A percentile compares a stretch with the other conserved stretches of the same genome.
Conservation (phyloP, 805 yeast species). For the Lipomyces yamanashiensis region DNA sequence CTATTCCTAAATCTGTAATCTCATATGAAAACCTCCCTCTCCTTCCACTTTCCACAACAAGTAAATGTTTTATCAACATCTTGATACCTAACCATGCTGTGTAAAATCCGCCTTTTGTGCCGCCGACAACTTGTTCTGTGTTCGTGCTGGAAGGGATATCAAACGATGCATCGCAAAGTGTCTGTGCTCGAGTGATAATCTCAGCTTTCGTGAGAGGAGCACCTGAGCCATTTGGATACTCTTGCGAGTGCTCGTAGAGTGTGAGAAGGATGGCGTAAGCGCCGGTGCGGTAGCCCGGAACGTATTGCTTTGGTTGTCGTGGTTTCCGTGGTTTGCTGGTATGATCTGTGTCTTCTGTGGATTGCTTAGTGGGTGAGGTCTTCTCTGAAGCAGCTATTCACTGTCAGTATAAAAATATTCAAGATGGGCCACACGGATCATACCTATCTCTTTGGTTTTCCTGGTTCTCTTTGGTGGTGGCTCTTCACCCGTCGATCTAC, state of each 20-base stretch:
- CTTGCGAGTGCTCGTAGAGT: slow-evolving; percentile 48
- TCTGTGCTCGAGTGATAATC: slow-evolving; percentile 55
- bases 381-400: slow-evolving; percentile 34
- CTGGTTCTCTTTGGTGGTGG: slow-evolving; percentile 3
- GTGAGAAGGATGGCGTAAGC: slow-evolving; percentile 80
- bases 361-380: background rate
- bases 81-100: slow-evolving; percentile 79
- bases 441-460: background rate
- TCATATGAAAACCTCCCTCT: slow-evolving; percentile 57
- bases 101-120: slow-evolving; percentile 52
- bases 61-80: slow-evolving; percentile 52
- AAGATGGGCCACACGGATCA: background rate
- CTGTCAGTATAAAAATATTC: background rate
- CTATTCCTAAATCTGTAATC: slow-evolving; percentile 67
- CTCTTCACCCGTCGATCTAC: background rate
- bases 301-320: slow-evolving; percentile 51
- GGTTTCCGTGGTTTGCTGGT: slow-evolving; percentile 30
- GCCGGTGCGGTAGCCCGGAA: slow-evolving; percentile 79
- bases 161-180: slow-evolving; percentile 39
- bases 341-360: background rate
- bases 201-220: slow-evolving; percentile 69
- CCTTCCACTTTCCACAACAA: slow-evolving; percentile 25
- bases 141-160: slow-evolving; percentile 21
- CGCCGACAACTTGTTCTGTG: slow-evolving; percentile 23
- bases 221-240: slow-evolving; percentile 38